Base-by-base conservation (phyloP, 352 stramenopile genomes). In the Pythium diclinum region DNA sequence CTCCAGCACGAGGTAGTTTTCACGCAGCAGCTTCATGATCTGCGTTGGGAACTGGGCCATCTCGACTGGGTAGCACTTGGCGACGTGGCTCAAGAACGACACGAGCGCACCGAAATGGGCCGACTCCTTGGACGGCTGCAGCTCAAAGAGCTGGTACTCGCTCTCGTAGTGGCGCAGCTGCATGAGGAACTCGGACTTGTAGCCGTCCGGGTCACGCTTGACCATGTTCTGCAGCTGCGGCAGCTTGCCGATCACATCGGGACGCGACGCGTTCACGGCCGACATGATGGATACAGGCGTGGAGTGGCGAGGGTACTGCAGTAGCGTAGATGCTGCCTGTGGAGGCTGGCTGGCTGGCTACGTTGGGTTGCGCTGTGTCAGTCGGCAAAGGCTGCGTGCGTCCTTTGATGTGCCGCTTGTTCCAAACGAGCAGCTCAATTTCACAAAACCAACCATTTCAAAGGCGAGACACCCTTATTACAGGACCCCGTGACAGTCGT, bases 191-290 rank as follows among this genome's bases (percentile, higher is more conserved):
- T 99, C 97, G 59, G 96, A 94, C 55, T 87, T 82, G 83, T 99
- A 99, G 56, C 88, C 94, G 46, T 85, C 67, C 9, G 97, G 96
- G 75, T 99, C 97, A 33, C 97, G 91, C 83, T 99, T 99, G 38
- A 99, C 96, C 69, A 99, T 92, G 83, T 99, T 99, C 85, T 99
- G 97, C 52, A 99, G 85, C 81, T 98, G 94, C 60, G 95, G 91
- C 49, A 98, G 79, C 81, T 96, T 95, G 72, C 81, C 84, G 70
- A 94, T 89, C 81, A 95, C 83, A 78, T 95, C 85, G 63, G 85
- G 82, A 33, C 87, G 79, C 28, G 83, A 92, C 57, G 81, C 86
- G 58, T 89, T 90, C 56, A 92, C 74, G n/a, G 75, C 73, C 60
- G 74, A 68, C 81, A 88, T 92, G 32, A 28, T 67, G 32, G 32